Evolutionary conservation across 116 monocot species (phyloP).

Genomic region (Papilionanthe hybrid): DNA sequence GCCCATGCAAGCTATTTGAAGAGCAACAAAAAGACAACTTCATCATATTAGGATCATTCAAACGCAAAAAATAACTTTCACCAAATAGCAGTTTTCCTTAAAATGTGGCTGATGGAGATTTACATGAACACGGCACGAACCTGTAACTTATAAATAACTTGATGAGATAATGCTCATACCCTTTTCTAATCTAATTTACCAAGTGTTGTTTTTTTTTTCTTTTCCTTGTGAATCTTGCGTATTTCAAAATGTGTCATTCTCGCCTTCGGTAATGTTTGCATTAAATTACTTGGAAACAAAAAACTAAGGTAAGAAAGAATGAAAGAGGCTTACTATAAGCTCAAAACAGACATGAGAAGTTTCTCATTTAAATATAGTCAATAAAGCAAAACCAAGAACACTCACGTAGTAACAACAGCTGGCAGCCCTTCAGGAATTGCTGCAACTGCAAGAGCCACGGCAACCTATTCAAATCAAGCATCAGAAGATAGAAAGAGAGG

Average conservation of each 20-base stretch:
- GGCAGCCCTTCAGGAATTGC: constrained; percentile 99
- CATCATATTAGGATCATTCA: constrained; percentile 1
- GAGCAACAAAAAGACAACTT: not conserved
- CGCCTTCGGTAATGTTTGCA: not conserved
- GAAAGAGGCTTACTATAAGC: not conserved
- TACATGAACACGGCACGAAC: not conserved
- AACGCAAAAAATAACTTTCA: not conserved
- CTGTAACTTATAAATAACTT: not conserved
- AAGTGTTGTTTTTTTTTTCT: not conserved
- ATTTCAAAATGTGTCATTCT: not conserved
- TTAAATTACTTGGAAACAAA: not conserved
- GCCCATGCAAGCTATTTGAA: not conserved
- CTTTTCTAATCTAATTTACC: not conserved
- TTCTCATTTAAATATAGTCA: not conserved
- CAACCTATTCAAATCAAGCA: constrained; percentile 49
- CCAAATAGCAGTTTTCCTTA: not conserved
- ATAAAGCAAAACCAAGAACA: not conserved
- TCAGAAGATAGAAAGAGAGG: not conserved
- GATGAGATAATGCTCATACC: not conserved
- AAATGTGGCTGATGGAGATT: constrained; percentile 1
- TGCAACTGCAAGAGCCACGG: constrained; percentile 98
- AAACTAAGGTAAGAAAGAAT: not conserved
- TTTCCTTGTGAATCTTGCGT: not conserved
- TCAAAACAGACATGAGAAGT: not conserved
- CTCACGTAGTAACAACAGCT: constrained; percentile 98